Evolutionary conservation across 176 grass and related monocot genomes (phyloP), one percentile per base, ranked within the genome.

Genomic region (Puccinellia tenuiflora): DNA sequence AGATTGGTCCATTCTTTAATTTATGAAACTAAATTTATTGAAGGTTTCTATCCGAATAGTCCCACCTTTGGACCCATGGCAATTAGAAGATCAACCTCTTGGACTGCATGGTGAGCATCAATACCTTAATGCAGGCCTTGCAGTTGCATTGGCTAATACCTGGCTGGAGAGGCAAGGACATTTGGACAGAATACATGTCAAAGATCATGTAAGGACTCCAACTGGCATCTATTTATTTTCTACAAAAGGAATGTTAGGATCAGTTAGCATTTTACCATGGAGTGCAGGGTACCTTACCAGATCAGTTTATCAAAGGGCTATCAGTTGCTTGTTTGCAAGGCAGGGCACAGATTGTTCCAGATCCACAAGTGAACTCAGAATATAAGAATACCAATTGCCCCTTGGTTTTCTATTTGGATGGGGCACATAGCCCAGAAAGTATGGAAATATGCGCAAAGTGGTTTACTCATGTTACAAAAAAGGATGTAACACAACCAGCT

Each of bases 351-450:
- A 90, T 95, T 73, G 83, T 95, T 77, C 68, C 73, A 75, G 79
- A 82, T 78, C 60, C 85, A 67, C 85, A 79, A 39, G 47, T 90
- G 64, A 84, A 76, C 64, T 86, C 61, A 30, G 79, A 85, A 90
- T 59, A 84, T 65, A 72, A 83, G 57, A 40, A 78, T 21, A 37
- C 26, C 45, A 76, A 12, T 64, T 68, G 11, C 38, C 77, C 87
- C 72, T 68, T 95, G 63, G 83, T 92, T 79, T 92, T 98, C 79
- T 98, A 96, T 91, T 91, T 98, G 81, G 96, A 96, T 73, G 96
- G 96, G 57, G 96, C 96, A 65, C 96, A 98, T 86, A 98, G 96
- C 74, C 92, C 96, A 81, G 96, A 98, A 86, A 98, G 96, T 82
- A 85, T 98, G 93, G 96, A 96, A 67, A 88, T 89, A 50, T 98